Conservation (phyloP, 2,329 filamentous ascomycete genomes). For the Pseudogymnoascus sp. region DNA sequence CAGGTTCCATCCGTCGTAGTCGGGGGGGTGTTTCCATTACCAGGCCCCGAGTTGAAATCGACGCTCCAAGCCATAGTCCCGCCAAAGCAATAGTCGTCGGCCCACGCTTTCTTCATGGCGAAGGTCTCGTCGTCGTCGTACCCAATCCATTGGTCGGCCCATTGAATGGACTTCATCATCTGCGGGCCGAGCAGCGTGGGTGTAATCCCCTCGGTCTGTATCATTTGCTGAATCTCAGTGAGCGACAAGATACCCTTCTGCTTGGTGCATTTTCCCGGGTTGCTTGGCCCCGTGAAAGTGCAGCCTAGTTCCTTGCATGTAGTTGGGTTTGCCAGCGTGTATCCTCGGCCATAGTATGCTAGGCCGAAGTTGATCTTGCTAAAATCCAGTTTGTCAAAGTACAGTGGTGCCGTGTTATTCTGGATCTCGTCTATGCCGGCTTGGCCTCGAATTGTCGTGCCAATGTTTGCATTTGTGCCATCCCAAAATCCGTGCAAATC, state of each 20-base stretch:
- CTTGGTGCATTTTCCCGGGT: slow-evolving; percentile 22
- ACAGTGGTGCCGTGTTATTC: slow-evolving; percentile 33
- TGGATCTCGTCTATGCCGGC: slow-evolving; percentile 39
- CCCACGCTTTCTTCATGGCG: slow-evolving; percentile 22
- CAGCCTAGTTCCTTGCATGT: slow-evolving; percentile 19
- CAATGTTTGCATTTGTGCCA: slow-evolving; percentile 26
- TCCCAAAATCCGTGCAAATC: slow-evolving; percentile 41
- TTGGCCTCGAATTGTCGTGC: slow-evolving; percentile 32
- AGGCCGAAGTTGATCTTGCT: slow-evolving; percentile 41
- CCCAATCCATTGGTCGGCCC: slow-evolving; percentile 25
- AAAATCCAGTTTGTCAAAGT: slow-evolving; percentile 35
- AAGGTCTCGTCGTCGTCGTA: slow-evolving; percentile 27
- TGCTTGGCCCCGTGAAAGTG: slow-evolving; percentile 18
- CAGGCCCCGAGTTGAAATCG: slow-evolving; percentile 21
- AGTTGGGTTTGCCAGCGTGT: slow-evolving; percentile 25
- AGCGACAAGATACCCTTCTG: slow-evolving; percentile 28
- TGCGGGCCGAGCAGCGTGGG: background rate
- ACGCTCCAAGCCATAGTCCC: slow-evolving; percentile 27
- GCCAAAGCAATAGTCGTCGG: slow-evolving; percentile 25
- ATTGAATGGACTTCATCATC: slow-evolving; percentile 14
- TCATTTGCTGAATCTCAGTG: slow-evolving; percentile 30
- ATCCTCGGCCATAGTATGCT: slow-evolving; percentile 42
- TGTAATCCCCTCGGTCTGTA: slow-evolving; percentile 8
- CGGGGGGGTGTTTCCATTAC: slow-evolving; percentile 14
- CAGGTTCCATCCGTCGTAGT: slow-evolving; percentile 15